These are phyloP conservation scores for Pistacia atlantica DNA, from an alignment of 345 rosid species.

Conservation along the genomic window DNA sequence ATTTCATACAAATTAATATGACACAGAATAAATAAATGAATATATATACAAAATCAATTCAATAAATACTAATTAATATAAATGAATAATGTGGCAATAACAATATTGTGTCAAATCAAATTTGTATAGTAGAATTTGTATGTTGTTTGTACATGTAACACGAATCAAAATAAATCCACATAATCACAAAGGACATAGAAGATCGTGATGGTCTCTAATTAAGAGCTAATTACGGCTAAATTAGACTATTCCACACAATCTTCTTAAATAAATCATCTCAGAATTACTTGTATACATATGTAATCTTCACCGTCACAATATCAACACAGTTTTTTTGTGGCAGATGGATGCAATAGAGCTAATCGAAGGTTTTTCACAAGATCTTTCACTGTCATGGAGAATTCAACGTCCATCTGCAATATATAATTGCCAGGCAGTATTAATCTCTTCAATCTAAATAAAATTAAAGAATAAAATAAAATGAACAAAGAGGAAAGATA, in stretches of 20 bases:
- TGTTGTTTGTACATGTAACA: too few relatives aligned
- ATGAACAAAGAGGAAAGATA: not conserved
- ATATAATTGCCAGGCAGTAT: not conserved
- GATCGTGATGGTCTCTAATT: not conserved
- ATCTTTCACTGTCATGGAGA: constrained; percentile 45
- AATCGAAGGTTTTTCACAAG: constrained; percentile 49
- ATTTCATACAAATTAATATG: too few relatives aligned
- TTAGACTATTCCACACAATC: too few relatives aligned
- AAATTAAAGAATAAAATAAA: not conserved
- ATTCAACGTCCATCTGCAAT: constrained; percentile 64
- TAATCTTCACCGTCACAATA: not conserved
- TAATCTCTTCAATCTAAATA: not conserved
- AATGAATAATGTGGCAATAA: not conserved
- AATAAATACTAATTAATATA: too few relatives aligned
- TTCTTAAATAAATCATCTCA: too few relatives aligned
- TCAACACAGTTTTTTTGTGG: not conserved
- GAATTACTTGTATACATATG: too few relatives aligned
- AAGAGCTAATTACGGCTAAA: not conserved
- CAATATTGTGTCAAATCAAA: too few relatives aligned
- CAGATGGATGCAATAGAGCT: constrained; percentile 31
- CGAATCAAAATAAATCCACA: too few relatives aligned
- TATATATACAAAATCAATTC: too few relatives aligned
- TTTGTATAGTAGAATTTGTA: not conserved
- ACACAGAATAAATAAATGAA: too few relatives aligned
- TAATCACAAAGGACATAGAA: too few relatives aligned